Evolutionary conservation across 768 basidiomycete species (phyloP).

Genomic region (Lentinula raphanica): DNA sequence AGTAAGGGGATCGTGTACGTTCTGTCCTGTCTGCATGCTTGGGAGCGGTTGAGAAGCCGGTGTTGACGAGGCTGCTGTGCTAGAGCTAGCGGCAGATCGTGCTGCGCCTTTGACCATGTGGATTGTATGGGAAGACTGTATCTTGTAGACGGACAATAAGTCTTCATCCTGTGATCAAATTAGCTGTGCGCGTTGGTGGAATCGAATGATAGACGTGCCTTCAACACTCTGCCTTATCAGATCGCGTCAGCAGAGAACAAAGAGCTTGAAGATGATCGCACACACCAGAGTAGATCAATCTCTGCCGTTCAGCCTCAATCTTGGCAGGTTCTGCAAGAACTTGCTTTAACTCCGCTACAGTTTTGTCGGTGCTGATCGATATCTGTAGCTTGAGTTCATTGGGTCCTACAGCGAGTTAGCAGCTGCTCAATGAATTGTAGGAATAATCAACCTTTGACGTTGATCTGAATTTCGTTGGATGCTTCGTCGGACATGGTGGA

Average conservation of each 20-base stretch:
- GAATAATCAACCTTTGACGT: conserved; percentile 54
- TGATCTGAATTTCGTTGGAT: conserved; percentile 52
- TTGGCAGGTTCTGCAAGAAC: conserved; percentile 82
- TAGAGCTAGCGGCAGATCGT: conserved; percentile 37
- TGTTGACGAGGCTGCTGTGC: conserved; percentile 23
- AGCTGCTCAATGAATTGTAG: not conserved
- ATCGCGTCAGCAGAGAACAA: not conserved
- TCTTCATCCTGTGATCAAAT: conserved; percentile 66
- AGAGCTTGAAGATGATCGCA: conserved; percentile 4
- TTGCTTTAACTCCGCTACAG: conserved; percentile 86
- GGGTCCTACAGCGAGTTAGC: conserved; percentile 47
- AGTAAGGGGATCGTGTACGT: conserved; percentile 80
- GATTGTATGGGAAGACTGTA: conserved; percentile 81
- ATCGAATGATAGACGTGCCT: conserved; percentile 34
- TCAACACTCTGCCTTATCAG: conserved; percentile 61
- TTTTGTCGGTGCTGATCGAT: conserved; percentile 74
- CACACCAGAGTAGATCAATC: conserved; percentile 89
- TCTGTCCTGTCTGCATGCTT: conserved; percentile 88
- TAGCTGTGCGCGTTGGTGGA: not conserved
- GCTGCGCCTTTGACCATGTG: conserved; percentile 91
- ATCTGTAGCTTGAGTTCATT: conserved; percentile 92
- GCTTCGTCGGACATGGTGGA: conserved; percentile 47
- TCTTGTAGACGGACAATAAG: conserved; percentile 78
- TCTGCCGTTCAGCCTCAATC: conserved; percentile 80
- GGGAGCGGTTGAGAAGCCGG: conserved; percentile 61